Conservation (phyloP, 352 stramenopile species). For the Phytophthora citricola region DNA sequence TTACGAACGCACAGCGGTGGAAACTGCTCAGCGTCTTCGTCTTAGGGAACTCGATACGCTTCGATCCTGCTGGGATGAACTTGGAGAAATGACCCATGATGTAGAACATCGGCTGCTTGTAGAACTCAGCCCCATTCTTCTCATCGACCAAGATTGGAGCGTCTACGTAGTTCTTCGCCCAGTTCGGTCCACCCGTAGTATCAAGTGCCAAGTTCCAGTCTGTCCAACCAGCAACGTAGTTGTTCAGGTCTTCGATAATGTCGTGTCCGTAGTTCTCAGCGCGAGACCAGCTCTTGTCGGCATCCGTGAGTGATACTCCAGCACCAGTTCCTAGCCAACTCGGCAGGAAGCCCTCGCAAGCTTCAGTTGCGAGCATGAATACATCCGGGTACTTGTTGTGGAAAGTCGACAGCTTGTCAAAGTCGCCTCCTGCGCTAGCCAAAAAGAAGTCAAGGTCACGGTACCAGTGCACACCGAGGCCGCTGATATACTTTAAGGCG, state of each 20-base stretch:
- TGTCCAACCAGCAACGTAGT: conserved; percentile 77
- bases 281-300: conserved; percentile 58
- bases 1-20: conserved; percentile 48
- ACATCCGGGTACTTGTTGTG: conserved; percentile 71
- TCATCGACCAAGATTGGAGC: conserved; percentile 77
- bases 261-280: conserved; percentile 83
- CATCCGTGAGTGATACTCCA: conserved; percentile 43
- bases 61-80: conserved; percentile 58
- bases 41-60: conserved; percentile 45
- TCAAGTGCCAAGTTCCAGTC: conserved; percentile 91
- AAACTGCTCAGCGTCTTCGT: conserved; percentile 43
- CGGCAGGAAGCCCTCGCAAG: conserved; percentile 65
- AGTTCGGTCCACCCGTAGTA: conserved; percentile 76
- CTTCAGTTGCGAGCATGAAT: conserved; percentile 85
- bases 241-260: conserved; percentile 88
- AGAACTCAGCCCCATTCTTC: conserved; percentile 60
- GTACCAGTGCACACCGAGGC: conserved; percentile 90
- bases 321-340: conserved; percentile 66
- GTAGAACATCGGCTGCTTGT: conserved; percentile 88
- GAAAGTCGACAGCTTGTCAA: conserved; percentile 43
- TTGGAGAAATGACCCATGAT: conserved; percentile 79
- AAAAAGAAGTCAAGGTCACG: conserved; percentile 60
- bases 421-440: no score
- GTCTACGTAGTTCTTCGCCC: conserved; percentile 76
- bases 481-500: conserved; percentile 72